phyloP scores from a whole-genome alignment of 2,329 filamentous ascomycete genomes.

The Parascedosporium putredinis region DNA sequence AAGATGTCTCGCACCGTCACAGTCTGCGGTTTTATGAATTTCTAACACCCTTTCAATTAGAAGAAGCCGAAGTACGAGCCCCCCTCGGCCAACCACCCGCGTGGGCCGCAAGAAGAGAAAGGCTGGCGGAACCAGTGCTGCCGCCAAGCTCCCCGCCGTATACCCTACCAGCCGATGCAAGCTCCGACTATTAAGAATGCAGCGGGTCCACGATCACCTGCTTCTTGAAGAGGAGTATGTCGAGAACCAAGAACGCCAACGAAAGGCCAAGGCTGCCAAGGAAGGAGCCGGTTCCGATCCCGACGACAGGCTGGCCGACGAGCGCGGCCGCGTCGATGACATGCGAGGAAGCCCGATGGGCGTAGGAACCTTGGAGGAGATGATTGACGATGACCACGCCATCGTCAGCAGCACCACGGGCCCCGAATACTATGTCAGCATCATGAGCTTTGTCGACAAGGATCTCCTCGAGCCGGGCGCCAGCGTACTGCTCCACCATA shows the following conservation, averaged over 20 bases:
- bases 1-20: too few species aligned
- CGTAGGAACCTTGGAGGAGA: constrained; percentile 92
- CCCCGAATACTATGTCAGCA: constrained; percentile 97
- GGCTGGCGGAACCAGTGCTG: constrained; percentile 82
- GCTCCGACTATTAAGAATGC: constrained; percentile 92
- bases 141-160: constrained; percentile 87
- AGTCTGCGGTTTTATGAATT: constrained; percentile 10
- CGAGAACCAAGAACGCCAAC: constrained; percentile 92
- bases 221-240: constrained; percentile 97
- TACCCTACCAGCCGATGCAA: constrained; percentile 97
- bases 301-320: constrained; percentile 80
- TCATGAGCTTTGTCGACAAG: constrained; percentile 99
- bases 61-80: constrained; percentile 99
- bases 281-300: constrained; percentile 65
- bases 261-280: constrained; percentile 79
- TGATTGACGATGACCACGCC: constrained; percentile 98
- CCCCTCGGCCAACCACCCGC: constrained; percentile 90
- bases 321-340: constrained; percentile 89
- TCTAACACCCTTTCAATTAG: constrained; percentile 32
- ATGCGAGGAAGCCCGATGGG: constrained; percentile 99
- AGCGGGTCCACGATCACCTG: constrained; percentile 94
- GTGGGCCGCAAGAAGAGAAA: constrained; percentile 99
- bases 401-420: constrained; percentile 97
- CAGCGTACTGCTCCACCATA: constrained; percentile 91
- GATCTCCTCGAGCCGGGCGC: constrained; percentile 93